Conservation (phyloP, 2,329 filamentous ascomycete species). For the Akanthomyces dipterigenus region DNA sequence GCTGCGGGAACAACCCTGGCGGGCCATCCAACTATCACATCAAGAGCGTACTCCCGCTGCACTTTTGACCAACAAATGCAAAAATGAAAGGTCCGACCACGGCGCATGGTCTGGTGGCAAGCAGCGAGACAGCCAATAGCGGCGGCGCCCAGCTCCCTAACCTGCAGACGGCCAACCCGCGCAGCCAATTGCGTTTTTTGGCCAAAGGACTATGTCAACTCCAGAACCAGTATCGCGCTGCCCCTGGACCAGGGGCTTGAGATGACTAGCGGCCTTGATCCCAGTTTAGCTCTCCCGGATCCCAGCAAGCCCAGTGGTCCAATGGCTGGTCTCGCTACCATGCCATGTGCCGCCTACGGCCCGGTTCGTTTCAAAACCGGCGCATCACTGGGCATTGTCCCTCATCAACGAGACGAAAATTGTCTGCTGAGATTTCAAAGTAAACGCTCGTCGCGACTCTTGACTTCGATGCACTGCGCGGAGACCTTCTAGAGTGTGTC, state of each 20-base stretch:
- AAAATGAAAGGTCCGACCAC: not conserved
- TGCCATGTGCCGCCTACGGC: constrained; percentile 6
- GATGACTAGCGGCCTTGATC: not conserved
- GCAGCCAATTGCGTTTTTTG: not conserved
- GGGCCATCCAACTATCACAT: not conserved
- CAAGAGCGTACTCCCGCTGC: not conserved
- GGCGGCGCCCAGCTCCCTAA: not conserved
- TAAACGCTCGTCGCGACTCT: not conserved
- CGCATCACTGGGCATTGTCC: not conserved
- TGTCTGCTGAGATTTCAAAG: not conserved
- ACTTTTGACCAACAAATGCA: not conserved
- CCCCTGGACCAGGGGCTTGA: constrained; percentile 6
- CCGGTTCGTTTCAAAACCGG: constrained; percentile 8
- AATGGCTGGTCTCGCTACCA: constrained; percentile 6
- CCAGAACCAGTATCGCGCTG: not conserved
- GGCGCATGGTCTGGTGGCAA: not conserved
- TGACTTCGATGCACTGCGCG: not conserved
- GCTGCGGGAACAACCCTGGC: not conserved
- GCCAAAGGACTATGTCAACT: not conserved
- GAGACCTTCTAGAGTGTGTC: not conserved
- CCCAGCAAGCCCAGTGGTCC: constrained; percentile 1
- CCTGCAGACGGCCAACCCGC: not conserved
- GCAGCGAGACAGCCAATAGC: not conserved
- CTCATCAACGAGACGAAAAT: constrained; percentile 1
- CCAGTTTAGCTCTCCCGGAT: not conserved